These are phyloP conservation scores for Suhomyces xylopsoci DNA, from an alignment of 805 yeast genomes.

Conservation along the genomic window DNA sequence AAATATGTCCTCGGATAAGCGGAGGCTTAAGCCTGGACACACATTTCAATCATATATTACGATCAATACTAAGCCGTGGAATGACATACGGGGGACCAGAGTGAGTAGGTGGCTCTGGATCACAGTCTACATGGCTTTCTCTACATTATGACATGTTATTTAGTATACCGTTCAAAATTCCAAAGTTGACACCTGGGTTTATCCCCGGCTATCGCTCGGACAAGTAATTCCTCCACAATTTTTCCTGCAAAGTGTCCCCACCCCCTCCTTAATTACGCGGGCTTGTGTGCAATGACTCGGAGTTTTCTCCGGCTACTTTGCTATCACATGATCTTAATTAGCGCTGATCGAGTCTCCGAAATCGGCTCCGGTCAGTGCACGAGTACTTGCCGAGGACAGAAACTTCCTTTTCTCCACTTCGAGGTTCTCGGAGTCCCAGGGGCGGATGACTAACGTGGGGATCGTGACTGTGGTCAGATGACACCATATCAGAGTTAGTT, in stretches of 20 bases:
- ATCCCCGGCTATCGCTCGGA: not conserved
- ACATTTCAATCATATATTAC: not conserved
- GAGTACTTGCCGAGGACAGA: slow-evolving; percentile 3
- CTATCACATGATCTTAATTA: not conserved
- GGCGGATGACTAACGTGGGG: not conserved
- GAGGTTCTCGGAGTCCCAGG: not conserved
- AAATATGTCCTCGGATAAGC: slow-evolving; percentile 4
- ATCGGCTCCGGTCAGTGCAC: not conserved
- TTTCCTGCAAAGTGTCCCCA: not conserved
- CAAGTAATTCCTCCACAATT: not conserved
- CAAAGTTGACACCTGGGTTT: not conserved
- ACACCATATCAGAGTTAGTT: not conserved
- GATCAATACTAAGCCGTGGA: not conserved
- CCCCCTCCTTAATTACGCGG: not conserved
- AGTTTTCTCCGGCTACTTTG: not conserved
- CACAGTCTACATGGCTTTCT: not conserved
- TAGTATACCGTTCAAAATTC: not conserved
- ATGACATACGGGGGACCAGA: not conserved
- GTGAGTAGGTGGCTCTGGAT: not conserved
- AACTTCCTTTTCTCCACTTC: slow-evolving; percentile 2
- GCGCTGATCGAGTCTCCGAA: not conserved
- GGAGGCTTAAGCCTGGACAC: not conserved
- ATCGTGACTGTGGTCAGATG: not conserved
- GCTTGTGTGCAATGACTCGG: not conserved
- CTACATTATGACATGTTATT: not conserved